phyloP scores from a whole-genome alignment of 768 basidiomycete genomes.

The Rhizopogon salebrosus region DNA sequence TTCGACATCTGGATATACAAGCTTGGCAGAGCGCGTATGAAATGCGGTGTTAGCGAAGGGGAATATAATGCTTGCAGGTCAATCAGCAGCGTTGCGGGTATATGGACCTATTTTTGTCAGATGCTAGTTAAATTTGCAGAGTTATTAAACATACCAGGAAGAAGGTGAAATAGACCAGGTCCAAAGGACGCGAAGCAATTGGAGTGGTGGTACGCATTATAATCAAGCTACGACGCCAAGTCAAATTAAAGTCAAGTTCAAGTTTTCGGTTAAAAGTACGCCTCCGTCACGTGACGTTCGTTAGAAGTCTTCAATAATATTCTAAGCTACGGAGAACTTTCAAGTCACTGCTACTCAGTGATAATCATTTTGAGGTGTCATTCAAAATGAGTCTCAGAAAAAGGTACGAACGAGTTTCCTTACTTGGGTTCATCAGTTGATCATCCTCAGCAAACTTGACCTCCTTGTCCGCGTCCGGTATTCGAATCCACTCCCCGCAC shows the following conservation, averaged over 20 bases:
- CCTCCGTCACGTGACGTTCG: too few relatives aligned
- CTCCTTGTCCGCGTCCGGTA: conserved; percentile 92
- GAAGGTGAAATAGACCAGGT: conserved; percentile 66
- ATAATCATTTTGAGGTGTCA: background rate
- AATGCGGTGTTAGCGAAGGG: conserved; percentile 39
- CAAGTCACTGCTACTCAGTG: too few relatives aligned
- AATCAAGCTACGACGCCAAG: background rate
- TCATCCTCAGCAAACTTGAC: conserved; percentile 66
- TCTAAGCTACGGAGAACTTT: too few relatives aligned
- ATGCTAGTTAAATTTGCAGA: background rate
- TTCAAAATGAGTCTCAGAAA: conserved; percentile 54
- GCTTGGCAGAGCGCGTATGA: conserved; percentile 38
- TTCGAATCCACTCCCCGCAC: conserved; percentile 88
- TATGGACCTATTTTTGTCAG: conserved; percentile 43
- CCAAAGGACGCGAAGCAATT: conserved; percentile 53
- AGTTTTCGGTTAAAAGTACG: too few relatives aligned
- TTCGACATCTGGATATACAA: conserved; percentile 54
- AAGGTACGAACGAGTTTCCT: conserved; percentile 30
- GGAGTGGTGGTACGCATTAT: conserved; percentile 25
- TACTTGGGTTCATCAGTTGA: background rate
- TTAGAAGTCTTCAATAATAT: too few relatives aligned
- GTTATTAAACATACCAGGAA: conserved; percentile 52
- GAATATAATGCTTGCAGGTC: conserved; percentile 71
- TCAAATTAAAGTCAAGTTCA: too few relatives aligned
- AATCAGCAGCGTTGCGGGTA: conserved; percentile 62